Evolutionary conservation across 2,329 filamentous ascomycete species (phyloP), one percentile per base, ranked within the genome.

Genomic region (Aphanocladium album): DNA sequence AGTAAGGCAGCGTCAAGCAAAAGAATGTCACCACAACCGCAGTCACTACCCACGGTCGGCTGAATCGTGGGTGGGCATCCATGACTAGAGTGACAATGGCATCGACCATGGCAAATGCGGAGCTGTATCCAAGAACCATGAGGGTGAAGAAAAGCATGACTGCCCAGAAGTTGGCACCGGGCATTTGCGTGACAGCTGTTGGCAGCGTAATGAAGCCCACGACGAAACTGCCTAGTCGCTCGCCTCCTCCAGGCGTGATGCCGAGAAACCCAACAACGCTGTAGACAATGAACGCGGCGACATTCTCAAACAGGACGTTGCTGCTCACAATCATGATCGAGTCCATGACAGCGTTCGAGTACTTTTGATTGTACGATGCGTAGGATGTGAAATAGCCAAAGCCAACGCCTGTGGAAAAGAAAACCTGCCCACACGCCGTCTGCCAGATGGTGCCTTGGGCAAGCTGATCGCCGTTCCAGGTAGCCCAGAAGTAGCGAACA

Each of bases 371-470:
- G 68, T 84, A 85, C 0, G 80, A 83, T 0, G 83, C 82, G 63
- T 85, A 85, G 0, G 78, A 80, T 0, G 81, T 85, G 62, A 83
- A 85, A 67, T 83, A 83, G 2, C 83, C 82, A 64, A 85, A 84
- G 1, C 81, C 82, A 30, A 85, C 80, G 3, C 82, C 82, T 0
- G 80, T 84, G 0, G 80, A 83, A 70, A 84, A 85, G 69, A 85
- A 85, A 50, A 85, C 82, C 62, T 86, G 83, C 1, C 83, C 82
- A 8, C 80, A 78, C 2, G 83, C 83, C n/a, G 80, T 82, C 67
- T 85, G 82, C 83, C 83, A 86, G 1, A 85, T 77, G 0, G 74
- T 75, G 0, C 81, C 81, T 0, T 74, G 75, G 5, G 75, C 78
- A 0, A 86, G 73, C 64, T 84, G 74, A 5, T 75, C 74, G 14